A percentile compares a stretch with the other conserved stretches of the same genome.
Evolutionary conservation across 2,329 filamentous ascomycete species (phyloP).

Genomic region (Microascus cirrosus): DNA sequence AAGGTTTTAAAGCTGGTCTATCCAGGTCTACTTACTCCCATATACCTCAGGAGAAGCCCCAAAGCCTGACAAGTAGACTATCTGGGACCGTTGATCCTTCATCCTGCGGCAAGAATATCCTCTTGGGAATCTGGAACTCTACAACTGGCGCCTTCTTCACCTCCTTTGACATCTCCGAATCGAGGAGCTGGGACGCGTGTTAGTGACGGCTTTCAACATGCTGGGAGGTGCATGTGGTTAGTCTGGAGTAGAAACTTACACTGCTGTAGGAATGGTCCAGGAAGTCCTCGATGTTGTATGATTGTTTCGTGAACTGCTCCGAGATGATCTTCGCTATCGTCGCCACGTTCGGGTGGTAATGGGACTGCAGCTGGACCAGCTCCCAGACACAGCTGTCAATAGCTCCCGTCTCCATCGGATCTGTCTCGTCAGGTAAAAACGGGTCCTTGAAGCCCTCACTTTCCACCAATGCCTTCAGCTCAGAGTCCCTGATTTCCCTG

Average conservation of each 20-base stretch:
- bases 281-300: slow-evolving; percentile 95
- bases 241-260: slow-evolving; percentile 36
- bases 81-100: slow-evolving; percentile 34
- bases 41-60: slow-evolving; percentile 36
- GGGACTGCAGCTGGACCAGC: slow-evolving; percentile 76
- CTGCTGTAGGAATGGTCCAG: slow-evolving; percentile 84
- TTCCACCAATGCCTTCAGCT: slow-evolving; percentile 47
- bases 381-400: slow-evolving; percentile 96
- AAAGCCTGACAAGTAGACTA: slow-evolving; percentile 46
- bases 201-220: not conserved
- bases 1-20: not conserved
- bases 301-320: slow-evolving; percentile 93
- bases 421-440: slow-evolving; percentile 62
- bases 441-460: slow-evolving; percentile 56
- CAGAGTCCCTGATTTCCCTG: slow-evolving; percentile 50
- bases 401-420: slow-evolving; percentile 77
- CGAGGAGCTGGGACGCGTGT: slow-evolving; percentile 50
- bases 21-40: not conserved
- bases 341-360: slow-evolving; percentile 95
- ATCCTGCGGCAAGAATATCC: slow-evolving; percentile 53
- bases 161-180: slow-evolving; percentile 72
- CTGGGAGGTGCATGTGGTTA: not conserved
- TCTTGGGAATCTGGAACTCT: slow-evolving; percentile 89
- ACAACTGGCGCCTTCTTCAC: slow-evolving; percentile 80
- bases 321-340: slow-evolving; percentile 88